Conservation (phyloP, 1,139 yeast genomes). For the Zhuliangozyma parablackwelliae region DNA sequence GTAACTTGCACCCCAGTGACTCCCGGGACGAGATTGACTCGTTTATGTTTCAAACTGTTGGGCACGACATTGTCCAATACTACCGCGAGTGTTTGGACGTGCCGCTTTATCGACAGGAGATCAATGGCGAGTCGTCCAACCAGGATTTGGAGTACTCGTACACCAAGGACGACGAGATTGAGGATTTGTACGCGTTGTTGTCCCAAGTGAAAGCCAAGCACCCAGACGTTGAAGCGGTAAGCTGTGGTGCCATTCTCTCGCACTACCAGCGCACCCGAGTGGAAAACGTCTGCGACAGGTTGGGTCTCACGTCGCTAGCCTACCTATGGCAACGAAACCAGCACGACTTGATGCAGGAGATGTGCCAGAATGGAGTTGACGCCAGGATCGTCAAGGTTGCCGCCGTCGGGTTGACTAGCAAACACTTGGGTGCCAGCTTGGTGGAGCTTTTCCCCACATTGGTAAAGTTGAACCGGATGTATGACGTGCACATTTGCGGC, state of each 20-base stretch:
- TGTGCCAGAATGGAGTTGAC: conserved; percentile 69
- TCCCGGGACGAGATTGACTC: conserved; percentile 72
- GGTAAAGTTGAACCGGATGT: conserved; percentile 53
- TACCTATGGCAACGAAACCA: conserved; percentile 91
- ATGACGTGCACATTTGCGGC: conserved; percentile 91
- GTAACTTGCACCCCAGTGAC: conserved; percentile 66
- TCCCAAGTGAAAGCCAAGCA: conserved; percentile 42
- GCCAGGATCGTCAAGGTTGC: conserved; percentile 91
- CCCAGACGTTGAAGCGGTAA: conserved; percentile 79
- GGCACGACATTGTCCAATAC: conserved; percentile 68
- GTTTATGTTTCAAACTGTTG: conserved; percentile 98
- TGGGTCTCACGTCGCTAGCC: conserved; percentile 65
- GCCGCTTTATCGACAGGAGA: conserved; percentile 73
- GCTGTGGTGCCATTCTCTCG: conserved; percentile 93
- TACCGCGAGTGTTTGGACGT: conserved; percentile 71
- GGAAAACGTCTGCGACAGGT: conserved; percentile 78
- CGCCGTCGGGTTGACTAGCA: conserved; percentile 69
- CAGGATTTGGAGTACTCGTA: conserved; percentile 62
- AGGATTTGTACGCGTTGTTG: conserved; percentile 62
- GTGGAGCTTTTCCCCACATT: conserved; percentile 59
- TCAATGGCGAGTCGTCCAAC: conserved; percentile 55
- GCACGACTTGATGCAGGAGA: conserved; percentile 71
- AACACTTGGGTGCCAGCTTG: conserved; percentile 66
- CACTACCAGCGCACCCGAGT: conserved; percentile 92
- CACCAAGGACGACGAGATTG: conserved; percentile 78